Conservation (phyloP, 2,329 filamentous ascomycete genomes). For the Teratosphaeria destructans region DNA sequence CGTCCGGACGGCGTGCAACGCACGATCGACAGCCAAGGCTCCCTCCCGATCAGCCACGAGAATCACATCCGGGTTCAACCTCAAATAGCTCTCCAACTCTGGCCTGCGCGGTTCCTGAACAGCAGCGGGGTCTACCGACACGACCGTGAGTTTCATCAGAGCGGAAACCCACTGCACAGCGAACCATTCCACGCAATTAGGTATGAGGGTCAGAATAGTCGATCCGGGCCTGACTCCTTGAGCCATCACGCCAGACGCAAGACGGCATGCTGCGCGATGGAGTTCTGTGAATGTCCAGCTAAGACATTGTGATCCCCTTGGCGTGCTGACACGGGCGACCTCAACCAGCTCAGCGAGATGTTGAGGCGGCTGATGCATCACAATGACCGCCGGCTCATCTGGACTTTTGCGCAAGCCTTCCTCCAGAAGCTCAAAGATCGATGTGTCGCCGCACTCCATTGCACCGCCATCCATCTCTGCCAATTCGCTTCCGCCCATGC, state of each 20-base stretch:
- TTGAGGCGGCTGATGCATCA: neutral
- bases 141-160: neutral
- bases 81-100: conserved; percentile 1
- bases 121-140: neutral
- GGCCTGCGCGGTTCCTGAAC: neutral
- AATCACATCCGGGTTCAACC: neutral
- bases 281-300: neutral
- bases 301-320: neutral
- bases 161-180: neutral
- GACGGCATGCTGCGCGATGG: neutral
- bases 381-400: conserved; percentile 1
- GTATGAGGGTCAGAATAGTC: neutral
- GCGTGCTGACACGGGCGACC: neutral
- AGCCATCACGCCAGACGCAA: neutral
- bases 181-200: neutral
- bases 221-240: neutral
- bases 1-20: neutral
- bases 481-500: neutral
- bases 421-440: neutral
- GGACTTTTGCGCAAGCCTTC: neutral
- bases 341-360: neutral
- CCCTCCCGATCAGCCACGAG: neutral
- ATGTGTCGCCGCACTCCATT: neutral
- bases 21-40: neutral
- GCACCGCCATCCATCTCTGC: neutral